Evolutionary conservation across 208 protist species (phyloP).

Genomic region (Porcisia deanei): DNA sequence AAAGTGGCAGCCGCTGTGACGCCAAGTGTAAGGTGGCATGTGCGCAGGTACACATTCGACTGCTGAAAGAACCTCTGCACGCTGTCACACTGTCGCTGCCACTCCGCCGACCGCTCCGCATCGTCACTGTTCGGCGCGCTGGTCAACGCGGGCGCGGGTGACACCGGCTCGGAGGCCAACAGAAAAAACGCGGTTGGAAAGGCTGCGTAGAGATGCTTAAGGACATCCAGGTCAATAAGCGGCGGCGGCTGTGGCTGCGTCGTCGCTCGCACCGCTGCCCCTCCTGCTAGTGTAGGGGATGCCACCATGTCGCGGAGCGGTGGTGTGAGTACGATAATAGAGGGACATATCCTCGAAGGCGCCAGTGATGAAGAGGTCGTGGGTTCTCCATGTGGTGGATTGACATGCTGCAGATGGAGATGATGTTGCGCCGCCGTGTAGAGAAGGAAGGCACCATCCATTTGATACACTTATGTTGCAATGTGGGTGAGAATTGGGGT

Average conservation of each 20-base stretch:
- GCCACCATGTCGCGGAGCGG: constrained; percentile 1
- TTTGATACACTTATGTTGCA: not conserved
- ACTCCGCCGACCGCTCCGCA: too few species aligned
- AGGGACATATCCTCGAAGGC: not conserved
- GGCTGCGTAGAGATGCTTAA: too few species aligned
- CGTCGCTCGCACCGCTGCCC: not conserved
- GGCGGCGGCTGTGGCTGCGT: too few species aligned
- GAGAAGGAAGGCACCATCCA: constrained; percentile 19
- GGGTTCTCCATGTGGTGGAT: not conserved
- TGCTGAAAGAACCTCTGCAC: too few species aligned
- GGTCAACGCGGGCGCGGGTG: too few species aligned
- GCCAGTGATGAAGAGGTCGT: not conserved
- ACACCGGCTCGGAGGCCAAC: too few species aligned
- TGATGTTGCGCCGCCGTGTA: not conserved
- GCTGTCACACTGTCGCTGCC: too few species aligned
- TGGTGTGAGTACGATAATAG: constrained; percentile 18
- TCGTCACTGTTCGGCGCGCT: too few species aligned
- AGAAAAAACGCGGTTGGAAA: too few species aligned
- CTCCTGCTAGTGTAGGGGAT: too few species aligned
- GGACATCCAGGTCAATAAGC: too few species aligned
- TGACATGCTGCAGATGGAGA: not conserved
- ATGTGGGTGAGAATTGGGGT: too few species aligned
- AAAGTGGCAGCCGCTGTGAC: not conserved
- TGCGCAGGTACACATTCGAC: constrained; percentile 12
- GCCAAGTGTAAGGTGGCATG: constrained; percentile 17